A percentile compares a stretch with the other conserved stretches of the same genome.
Conservation (phyloP, 148 eudicot species). For the Fagopyrum homotropicum region DNA sequence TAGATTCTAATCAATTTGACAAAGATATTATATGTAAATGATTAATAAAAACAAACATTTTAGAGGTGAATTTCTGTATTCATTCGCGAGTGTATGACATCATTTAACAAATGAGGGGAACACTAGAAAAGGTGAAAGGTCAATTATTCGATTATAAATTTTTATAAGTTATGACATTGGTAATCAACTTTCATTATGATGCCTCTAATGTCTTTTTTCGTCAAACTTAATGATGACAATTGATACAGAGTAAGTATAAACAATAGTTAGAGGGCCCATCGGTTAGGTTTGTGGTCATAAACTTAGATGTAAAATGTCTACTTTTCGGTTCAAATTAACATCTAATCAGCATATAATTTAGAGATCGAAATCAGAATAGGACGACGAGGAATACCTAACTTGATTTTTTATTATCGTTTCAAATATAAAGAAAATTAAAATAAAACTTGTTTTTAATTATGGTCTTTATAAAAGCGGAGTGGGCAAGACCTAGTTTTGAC, state of each 20-base stretch:
- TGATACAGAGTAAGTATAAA: neutral
- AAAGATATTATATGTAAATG: neutral
- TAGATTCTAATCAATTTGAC: slow-evolving; percentile 4
- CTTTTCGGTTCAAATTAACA: no score
- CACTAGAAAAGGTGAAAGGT: neutral
- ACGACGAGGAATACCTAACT: no score
- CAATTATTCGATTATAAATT: neutral
- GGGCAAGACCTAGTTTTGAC: no score
- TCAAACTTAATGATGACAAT: slow-evolving; percentile 2
- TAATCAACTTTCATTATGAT: slow-evolving; percentile 11
- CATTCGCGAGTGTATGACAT: neutral
- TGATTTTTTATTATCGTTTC: no score
- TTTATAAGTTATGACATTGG: neutral
- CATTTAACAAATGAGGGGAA: neutral
- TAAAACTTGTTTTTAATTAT: no score
- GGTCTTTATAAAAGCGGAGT: no score
- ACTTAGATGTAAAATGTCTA: neutral
- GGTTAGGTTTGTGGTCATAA: neutral
- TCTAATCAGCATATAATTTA: no score
- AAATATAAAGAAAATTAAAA: no score
- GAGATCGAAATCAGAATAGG: no score
- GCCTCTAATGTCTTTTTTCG: neutral
- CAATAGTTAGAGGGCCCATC: neutral
- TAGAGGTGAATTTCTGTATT: neutral
- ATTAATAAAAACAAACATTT: neutral